A percentile compares a stretch with the other conserved stretches of the same genome.
These are phyloP conservation scores for Heritiera fomes DNA, from an alignment of 345 rosid species.

Conservation along the genomic window DNA sequence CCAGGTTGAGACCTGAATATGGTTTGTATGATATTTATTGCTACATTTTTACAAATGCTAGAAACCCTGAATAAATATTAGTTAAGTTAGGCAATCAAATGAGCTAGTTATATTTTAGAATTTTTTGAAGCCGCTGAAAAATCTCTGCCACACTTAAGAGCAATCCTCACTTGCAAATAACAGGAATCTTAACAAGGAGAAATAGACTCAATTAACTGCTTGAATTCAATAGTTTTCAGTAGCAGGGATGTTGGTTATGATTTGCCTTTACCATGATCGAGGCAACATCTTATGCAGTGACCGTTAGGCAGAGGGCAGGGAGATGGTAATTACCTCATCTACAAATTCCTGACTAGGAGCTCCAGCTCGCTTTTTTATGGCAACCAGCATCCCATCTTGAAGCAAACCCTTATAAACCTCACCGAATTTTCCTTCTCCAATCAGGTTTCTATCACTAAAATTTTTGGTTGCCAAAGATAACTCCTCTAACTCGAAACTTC, in stretches of 20 bases:
- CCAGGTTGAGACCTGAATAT: conserved; percentile 8
- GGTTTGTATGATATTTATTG: conserved; percentile 3
- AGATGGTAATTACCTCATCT: conserved; percentile 59
- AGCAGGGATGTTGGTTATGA: background rate
- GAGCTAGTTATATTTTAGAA: background rate
- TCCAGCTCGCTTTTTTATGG: conserved; percentile 77
- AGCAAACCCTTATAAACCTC: conserved; percentile 92
- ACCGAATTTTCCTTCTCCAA: conserved; percentile 87
- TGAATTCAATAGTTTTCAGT: background rate
- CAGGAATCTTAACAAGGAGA: background rate
- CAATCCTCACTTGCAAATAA: background rate
- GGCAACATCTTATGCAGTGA: background rate
- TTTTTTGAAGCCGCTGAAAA: conserved; percentile 17
- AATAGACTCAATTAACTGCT: background rate
- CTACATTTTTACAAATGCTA: conserved; percentile 15
- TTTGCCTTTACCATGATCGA: background rate
- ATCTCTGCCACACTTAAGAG: conserved; percentile 2
- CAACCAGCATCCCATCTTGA: conserved; percentile 88
- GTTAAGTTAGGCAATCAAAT: conserved; percentile 2
- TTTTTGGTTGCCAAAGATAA: conserved; percentile 78
- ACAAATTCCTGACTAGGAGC: conserved; percentile 74
- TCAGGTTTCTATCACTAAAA: conserved; percentile 70
- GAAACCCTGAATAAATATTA: background rate
- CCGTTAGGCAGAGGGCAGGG: background rate
- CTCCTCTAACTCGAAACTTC: conserved; percentile 82